Percentiles rank a stretch among this genome's conserved stretches.
These are phyloP conservation scores for Hyphopichia wangnamkhiaoensis DNA, from an alignment of 1,139 yeast species.

Conservation along the genomic window DNA sequence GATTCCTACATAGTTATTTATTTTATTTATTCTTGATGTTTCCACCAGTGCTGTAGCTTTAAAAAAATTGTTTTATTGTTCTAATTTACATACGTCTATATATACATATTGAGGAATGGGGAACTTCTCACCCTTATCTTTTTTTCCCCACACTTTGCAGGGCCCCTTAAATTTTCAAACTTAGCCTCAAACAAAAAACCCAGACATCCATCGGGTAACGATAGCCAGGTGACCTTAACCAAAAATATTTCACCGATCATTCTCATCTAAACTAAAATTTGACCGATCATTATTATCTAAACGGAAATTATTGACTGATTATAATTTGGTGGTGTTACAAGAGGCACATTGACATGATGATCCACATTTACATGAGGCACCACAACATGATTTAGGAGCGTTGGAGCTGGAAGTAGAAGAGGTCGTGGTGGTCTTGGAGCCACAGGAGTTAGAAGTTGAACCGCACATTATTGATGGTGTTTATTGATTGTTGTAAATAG, in stretches of 20 bases:
- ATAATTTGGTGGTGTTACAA: slow-evolving; percentile 44
- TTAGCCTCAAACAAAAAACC: not conserved
- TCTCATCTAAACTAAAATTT: not conserved
- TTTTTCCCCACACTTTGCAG: no score
- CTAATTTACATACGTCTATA: no score
- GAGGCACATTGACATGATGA: slow-evolving; percentile 36
- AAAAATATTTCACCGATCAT: not conserved
- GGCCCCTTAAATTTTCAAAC: not conserved
- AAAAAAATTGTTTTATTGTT: no score
- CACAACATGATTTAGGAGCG: slow-evolving; percentile 23
- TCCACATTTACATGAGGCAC: slow-evolving; percentile 40
- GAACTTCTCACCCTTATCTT: no score
- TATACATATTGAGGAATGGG: no score
- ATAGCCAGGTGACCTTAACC: no score
- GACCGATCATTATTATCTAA: not conserved
- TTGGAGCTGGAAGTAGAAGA: slow-evolving; percentile 18
- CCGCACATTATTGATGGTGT: no score
- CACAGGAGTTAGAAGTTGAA: not conserved
- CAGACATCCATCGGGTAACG: no score
- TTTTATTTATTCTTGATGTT: not conserved
- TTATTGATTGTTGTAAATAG: no score
- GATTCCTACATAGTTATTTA: not conserved
- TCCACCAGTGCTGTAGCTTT: not conserved
- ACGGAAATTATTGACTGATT: slow-evolving; percentile 3
- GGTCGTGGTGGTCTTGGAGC: slow-evolving; percentile 9